These are phyloP conservation scores for Cadophora sp. DNA, from an alignment of 2,329 filamentous ascomycete genomes.

Conservation along the genomic window DNA sequence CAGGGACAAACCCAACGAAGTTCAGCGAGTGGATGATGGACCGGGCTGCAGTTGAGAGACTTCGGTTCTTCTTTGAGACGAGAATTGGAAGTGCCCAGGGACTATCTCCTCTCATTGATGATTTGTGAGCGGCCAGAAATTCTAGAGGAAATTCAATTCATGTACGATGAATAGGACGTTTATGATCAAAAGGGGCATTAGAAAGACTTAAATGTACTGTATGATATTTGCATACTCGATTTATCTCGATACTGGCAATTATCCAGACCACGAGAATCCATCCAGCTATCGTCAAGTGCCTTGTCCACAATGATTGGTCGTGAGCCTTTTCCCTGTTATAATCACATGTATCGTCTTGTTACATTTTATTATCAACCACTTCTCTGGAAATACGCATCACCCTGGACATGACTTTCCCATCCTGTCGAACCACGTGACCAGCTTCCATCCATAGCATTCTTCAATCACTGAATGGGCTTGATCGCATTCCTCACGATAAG, in stretches of 20 bases:
- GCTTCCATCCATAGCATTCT: background rate
- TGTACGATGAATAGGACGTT: background rate
- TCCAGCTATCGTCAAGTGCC: background rate
- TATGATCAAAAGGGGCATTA: too few relatives aligned
- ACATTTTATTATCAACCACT: too few relatives aligned
- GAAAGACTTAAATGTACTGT: background rate
- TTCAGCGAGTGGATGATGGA: conserved; percentile 49
- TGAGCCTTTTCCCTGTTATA: too few relatives aligned
- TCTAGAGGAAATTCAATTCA: background rate
- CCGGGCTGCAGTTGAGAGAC: conserved; percentile 47
- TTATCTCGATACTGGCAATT: background rate
- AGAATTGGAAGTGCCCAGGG: conserved; percentile 50
- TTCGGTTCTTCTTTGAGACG: conserved; percentile 48
- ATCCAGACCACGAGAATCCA: too few relatives aligned
- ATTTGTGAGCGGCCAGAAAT: conserved; percentile 19
- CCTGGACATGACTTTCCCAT: too few relatives aligned
- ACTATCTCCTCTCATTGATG: conserved; percentile 47
- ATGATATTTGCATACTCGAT: background rate
- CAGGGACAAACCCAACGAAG: conserved; percentile 43
- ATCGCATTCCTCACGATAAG: background rate
- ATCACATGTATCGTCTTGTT: too few relatives aligned
- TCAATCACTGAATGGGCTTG: background rate
- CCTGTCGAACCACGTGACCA: background rate
- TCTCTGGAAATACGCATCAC: too few relatives aligned
- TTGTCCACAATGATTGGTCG: too few relatives aligned